A percentile compares a stretch with the other conserved stretches of the same genome.
These are phyloP conservation scores for Fraxinus nigra DNA, from an alignment of 305 asterid species.

Conservation along the genomic window DNA sequence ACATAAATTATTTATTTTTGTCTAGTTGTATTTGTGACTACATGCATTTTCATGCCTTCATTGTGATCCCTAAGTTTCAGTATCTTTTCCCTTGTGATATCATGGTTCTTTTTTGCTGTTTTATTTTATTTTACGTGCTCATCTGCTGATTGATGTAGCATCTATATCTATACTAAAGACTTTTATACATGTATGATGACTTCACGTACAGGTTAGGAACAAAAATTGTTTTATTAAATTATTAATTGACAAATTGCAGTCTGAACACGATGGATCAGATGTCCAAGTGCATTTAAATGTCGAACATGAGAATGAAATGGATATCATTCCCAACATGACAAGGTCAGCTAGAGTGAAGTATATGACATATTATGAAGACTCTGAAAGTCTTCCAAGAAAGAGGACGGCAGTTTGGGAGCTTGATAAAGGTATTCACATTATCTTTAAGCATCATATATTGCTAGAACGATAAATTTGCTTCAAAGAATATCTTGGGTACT, in stretches of 20 bases:
- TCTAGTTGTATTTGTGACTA: background rate
- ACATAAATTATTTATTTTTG: background rate
- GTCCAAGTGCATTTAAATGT: conserved; percentile 79
- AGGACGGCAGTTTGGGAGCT: conserved; percentile 99
- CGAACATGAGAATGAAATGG: conserved; percentile 72
- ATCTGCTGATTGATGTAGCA: conserved; percentile 16
- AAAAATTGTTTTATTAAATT: background rate
- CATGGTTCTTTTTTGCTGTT: conserved; percentile 17
- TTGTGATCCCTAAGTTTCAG: background rate
- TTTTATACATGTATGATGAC: background rate
- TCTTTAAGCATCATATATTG: conserved; percentile 15
- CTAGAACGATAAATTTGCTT: background rate
- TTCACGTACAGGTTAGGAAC: conserved; percentile 12
- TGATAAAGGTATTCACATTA: conserved; percentile 69
- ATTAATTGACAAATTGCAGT: conserved; percentile 47
- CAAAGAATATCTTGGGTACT: conserved; percentile 5
- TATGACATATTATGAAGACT: conserved; percentile 96
- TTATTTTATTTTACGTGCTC: conserved; percentile 15
- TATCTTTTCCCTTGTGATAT: conserved; percentile 6
- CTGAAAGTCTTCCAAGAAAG: conserved; percentile 89
- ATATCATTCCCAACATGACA: conserved; percentile 88
- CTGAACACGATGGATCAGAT: conserved; percentile 95
- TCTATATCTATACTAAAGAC: conserved; percentile 1
- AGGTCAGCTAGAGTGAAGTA: conserved; percentile 79
- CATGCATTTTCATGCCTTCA: background rate